Base-by-base conservation (phyloP, 148 eudicot genomes). In the Rhododendron griersonianum region DNA sequence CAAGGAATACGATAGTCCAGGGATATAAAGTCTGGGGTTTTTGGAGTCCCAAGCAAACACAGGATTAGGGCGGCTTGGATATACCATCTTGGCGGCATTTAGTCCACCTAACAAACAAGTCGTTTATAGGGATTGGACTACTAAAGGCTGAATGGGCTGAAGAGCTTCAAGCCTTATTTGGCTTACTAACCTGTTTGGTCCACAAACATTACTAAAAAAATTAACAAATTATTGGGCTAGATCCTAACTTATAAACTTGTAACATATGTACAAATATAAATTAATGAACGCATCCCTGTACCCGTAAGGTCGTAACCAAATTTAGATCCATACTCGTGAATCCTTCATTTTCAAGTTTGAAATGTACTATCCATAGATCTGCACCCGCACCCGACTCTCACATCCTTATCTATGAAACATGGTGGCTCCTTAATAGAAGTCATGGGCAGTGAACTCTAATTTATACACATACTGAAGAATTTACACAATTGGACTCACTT, bases 401-500 rank as follows among this genome's bases (percentile, higher is more conserved):
- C 73, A 65, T n/a, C 73, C 33, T 10, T 9, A 65, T 65, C 30
- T 8, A 65, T 2, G 73, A 2, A 65, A 65, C 28, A 71, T 30
- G 3, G 18, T 71, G 76, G 2, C 19, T 30, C 37, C 30, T 71
- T 1, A 10, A 71, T 13, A 30, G 18, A 71, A 71, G 39, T 8
- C 69, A 23, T n/a, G 14, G 30, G 28, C 35, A 69, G 16, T 69
- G 37, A 10, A 69, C 75, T n/a, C 19, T 30, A 83, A 44, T 67
- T 65, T 13, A 53, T 35, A 23, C 14, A 23, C 18, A 11, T 44
- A 65, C 6, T 9, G 7, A 37, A 67, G 18, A 41, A 82, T 61
- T 21, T 23, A 37, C 10, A 37, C 55, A 47, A 7, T 14, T 23
- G 28, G 37, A 83, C 88, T 90, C 86, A 97, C 99, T 92, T 97